Evolutionary conservation across 2,329 filamentous ascomycete genomes (phyloP).

Genomic region (Emergomyces orientalis): DNA sequence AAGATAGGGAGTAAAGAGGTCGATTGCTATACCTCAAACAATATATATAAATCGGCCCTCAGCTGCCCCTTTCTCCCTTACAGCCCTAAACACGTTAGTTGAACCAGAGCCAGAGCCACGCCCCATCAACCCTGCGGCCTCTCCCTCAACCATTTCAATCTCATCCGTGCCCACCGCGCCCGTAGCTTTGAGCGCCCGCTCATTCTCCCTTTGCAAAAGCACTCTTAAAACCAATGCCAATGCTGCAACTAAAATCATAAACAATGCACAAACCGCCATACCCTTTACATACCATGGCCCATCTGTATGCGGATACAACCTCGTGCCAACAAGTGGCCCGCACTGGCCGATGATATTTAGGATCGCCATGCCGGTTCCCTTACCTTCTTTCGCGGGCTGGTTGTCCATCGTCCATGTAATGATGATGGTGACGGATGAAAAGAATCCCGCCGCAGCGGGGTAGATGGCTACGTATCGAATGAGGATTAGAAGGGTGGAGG

Average conservation of each 20-base stretch:
- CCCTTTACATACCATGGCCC: slow-evolving; percentile 54
- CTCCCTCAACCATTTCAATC: slow-evolving; percentile 13
- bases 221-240: slow-evolving; percentile 47
- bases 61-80: slow-evolving; percentile 6
- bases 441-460: slow-evolving; percentile 71
- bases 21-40: slow-evolving; percentile 4
- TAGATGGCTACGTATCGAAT: slow-evolving; percentile 65
- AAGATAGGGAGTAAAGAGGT: background rate
- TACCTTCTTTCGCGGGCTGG: slow-evolving; percentile 57
- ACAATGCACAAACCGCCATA: slow-evolving; percentile 53
- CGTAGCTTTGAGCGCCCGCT: slow-evolving; percentile 34
- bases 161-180: slow-evolving; percentile 13
- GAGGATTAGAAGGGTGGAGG: slow-evolving; percentile 26
- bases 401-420: slow-evolving; percentile 89
- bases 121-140: slow-evolving; percentile 14
- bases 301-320: slow-evolving; percentile 52
- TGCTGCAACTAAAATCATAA: slow-evolving; percentile 53
- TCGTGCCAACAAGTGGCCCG: slow-evolving; percentile 61
- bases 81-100: background rate
- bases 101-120: background rate
- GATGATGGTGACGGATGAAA: slow-evolving; percentile 72
- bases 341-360: slow-evolving; percentile 75
- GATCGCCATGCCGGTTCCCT: slow-evolving; percentile 68
- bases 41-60: slow-evolving; percentile 14
- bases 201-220: slow-evolving; percentile 47